These are phyloP conservation scores for Fraxinus floribunda DNA, from an alignment of 305 asterid genomes.

Conservation along the genomic window DNA sequence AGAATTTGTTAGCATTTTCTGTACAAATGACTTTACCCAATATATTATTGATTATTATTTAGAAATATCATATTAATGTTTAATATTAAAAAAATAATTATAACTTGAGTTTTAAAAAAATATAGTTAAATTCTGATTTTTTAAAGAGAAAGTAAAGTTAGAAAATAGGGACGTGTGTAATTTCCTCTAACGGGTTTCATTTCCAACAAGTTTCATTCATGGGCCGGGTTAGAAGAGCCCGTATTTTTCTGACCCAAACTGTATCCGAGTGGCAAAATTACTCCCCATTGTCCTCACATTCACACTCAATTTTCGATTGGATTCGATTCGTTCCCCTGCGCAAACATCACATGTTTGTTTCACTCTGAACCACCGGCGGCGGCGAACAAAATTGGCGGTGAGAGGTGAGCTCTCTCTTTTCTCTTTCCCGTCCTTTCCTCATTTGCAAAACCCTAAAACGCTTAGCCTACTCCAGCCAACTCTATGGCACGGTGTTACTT, in stretches of 20 bases:
- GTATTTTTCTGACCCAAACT: background rate
- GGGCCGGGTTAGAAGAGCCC: background rate
- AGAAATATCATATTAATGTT: no score
- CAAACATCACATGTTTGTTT: background rate
- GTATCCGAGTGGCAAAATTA: background rate
- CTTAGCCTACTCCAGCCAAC: background rate
- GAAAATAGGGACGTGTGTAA: background rate
- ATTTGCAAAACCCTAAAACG: conserved; percentile 14
- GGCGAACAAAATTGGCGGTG: background rate
- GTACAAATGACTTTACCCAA: no score
- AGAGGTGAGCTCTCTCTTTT: background rate
- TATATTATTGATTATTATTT: no score
- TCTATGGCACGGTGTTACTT: conserved; percentile 4
- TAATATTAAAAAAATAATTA: no score
- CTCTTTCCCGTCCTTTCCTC: background rate
- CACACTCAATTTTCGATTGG: background rate
- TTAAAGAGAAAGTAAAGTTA: no score
- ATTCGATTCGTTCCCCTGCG: background rate
- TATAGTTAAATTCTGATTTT: background rate
- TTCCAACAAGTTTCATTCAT: background rate
- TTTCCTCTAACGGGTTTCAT: background rate
- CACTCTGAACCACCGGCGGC: background rate
- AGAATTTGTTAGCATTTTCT: background rate
- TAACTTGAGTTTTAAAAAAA: no score
- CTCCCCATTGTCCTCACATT: background rate